Percentiles rank a stretch among this genome's conserved stretches.
Evolutionary conservation across 306 rosid species (phyloP).

Genomic region (Dalbergia oliveri): DNA sequence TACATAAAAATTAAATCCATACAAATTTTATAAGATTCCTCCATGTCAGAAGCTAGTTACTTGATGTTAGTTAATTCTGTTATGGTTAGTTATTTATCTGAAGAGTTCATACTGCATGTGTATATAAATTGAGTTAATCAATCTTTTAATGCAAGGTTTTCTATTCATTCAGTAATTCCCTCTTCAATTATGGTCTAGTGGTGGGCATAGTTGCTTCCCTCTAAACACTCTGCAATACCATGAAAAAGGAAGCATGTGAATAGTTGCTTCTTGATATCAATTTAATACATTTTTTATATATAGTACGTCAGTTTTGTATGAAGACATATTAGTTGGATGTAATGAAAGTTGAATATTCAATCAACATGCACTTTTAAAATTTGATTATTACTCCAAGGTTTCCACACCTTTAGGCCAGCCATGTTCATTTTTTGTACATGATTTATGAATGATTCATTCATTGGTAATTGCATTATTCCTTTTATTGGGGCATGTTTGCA

Average conservation of each 20-base stretch:
- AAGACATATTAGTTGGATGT: neutral
- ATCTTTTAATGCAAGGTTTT: too few relatives aligned
- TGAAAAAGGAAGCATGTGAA: too few relatives aligned
- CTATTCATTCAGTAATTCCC: too few relatives aligned
- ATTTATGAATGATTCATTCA: neutral
- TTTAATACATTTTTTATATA: neutral
- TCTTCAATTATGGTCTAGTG: too few relatives aligned
- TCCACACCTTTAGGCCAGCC: slow-evolving; percentile 14
- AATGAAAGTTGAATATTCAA: neutral
- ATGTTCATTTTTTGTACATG: neutral
- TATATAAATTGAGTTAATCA: too few relatives aligned
- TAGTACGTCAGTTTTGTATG: neutral
- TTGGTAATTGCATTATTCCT: neutral
- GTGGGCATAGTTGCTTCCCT: too few relatives aligned
- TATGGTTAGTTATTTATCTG: too few relatives aligned
- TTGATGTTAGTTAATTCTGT: too few relatives aligned
- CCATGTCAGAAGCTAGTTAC: neutral
- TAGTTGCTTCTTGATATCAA: neutral
- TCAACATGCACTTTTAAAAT: slow-evolving; percentile 7
- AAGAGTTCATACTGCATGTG: too few relatives aligned
- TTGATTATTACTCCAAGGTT: slow-evolving; percentile 2
- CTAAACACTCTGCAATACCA: neutral
- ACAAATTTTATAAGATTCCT: neutral
- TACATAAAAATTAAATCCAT: too few relatives aligned
- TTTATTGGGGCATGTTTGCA: slow-evolving; percentile 54